phyloP scores from a whole-genome alignment of 208 protist genomes.

The Spongospora subterranea region DNA sequence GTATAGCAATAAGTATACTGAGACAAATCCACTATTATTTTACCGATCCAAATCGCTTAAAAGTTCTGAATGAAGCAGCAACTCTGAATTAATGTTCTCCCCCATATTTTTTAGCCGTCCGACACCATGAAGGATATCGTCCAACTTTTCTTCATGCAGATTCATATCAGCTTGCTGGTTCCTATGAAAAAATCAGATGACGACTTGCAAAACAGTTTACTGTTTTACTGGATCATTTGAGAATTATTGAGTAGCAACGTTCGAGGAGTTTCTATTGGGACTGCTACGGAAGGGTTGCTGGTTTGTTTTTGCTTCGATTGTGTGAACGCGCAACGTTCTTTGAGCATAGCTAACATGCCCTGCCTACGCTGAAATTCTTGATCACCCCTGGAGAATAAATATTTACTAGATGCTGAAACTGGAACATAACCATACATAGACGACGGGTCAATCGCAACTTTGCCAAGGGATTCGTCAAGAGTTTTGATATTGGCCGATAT shows the following conservation, averaged over 20 bases:
- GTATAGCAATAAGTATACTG: background rate
- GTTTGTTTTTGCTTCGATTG: background rate
- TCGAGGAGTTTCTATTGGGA: background rate
- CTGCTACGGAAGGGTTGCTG: background rate
- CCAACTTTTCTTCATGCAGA: slow-evolving; percentile 36
- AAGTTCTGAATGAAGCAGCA: slow-evolving; percentile 34
- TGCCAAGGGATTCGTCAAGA: background rate
- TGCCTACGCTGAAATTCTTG: background rate
- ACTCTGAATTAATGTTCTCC: slow-evolving; percentile 34
- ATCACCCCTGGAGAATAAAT: background rate
- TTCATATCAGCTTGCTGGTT: background rate
- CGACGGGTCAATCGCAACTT: background rate
- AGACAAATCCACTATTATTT: background rate
- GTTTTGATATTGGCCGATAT: slow-evolving; percentile 14
- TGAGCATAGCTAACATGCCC: background rate
- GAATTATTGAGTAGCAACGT: background rate
- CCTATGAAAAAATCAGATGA: background rate
- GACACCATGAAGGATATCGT: slow-evolving; percentile 18
- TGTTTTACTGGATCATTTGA: slow-evolving; percentile 28
- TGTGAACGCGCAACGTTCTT: background rate
- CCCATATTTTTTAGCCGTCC: slow-evolving; percentile 52
- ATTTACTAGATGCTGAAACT: background rate
- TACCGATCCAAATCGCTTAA: slow-evolving; percentile 44
- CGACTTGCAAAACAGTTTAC: background rate
- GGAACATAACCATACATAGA: background rate